Percentiles rank a stretch among this genome's conserved stretches.
Evolutionary conservation across 2,329 filamentous ascomycete species (phyloP).

Genomic region (Albifimbria verrucaria): DNA sequence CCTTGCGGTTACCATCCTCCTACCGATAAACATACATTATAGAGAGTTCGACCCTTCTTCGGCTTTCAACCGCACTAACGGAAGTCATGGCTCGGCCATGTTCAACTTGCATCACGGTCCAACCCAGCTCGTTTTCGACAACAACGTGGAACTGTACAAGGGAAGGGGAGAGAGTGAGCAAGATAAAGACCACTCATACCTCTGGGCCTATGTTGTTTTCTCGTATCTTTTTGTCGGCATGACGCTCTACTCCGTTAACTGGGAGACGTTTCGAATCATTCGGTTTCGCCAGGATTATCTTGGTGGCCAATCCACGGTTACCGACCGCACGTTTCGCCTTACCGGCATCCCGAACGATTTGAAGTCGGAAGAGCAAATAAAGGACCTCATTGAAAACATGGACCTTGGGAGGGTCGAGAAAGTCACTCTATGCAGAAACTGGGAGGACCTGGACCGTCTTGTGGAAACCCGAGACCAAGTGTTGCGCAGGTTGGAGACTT

Average conservation of each 20-base stretch:
- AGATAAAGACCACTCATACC: constrained; percentile 46
- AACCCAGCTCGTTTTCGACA: constrained; percentile 10
- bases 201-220: constrained; percentile 95
- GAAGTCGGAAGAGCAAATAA: constrained; percentile 78
- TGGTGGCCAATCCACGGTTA: constrained; percentile 90
- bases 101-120: constrained; percentile 7
- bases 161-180: constrained; percentile 24
- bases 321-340: constrained; percentile 87
- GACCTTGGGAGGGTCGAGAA: constrained; percentile 87
- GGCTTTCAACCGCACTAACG: not conserved
- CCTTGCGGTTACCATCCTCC: constrained; percentile 76
- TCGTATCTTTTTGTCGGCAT: constrained; percentile 87
- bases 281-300: constrained; percentile 85
- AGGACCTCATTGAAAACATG: constrained; percentile 80
- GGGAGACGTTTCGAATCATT: constrained; percentile 82
- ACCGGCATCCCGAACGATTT: constrained; percentile 82
- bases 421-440: constrained; percentile 82
- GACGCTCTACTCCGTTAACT: constrained; percentile 77
- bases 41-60: constrained; percentile 10
- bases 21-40: constrained; percentile 78
- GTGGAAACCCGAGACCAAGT: constrained; percentile 63
- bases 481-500: constrained; percentile 73
- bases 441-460: constrained; percentile 75
- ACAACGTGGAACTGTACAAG: constrained; percentile 16
- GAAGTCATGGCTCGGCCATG: constrained; percentile 3